Evolutionary conservation across 192 early-diverging fungal genomes (phyloP).

Genomic region (Coemansia sp.): DNA sequence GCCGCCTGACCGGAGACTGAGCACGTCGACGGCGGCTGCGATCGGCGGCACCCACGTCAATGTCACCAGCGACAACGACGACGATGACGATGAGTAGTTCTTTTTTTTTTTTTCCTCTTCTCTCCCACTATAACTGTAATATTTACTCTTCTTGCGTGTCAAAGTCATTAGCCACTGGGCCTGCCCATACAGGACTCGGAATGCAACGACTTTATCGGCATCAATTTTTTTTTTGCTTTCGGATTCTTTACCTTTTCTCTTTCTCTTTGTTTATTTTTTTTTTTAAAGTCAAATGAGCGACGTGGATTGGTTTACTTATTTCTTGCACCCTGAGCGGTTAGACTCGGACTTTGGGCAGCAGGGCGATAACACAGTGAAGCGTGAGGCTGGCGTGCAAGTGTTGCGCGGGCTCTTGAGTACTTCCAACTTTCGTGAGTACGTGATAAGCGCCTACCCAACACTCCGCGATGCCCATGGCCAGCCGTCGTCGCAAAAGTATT

Average conservation of each 20-base stretch:
- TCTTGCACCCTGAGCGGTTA: conserved; percentile 41
- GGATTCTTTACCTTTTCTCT: neutral
- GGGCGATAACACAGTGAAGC: conserved; percentile 1
- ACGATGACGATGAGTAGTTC: conserved; percentile 3
- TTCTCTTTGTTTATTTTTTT: neutral
- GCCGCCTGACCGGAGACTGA: neutral
- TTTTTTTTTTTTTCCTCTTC: neutral
- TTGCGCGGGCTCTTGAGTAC: conserved; percentile 38
- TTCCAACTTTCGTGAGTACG: conserved; percentile 40
- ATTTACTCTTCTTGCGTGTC: neutral
- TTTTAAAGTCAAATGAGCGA: conserved; percentile 10
- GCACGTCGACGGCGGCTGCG: conserved; percentile 2
- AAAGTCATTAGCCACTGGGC: neutral
- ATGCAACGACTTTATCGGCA: too few species aligned
- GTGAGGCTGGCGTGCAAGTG: conserved; percentile 21
- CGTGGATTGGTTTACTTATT: conserved; percentile 51
- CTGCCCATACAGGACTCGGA: too few species aligned
- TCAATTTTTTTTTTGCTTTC: neutral
- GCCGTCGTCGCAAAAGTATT: conserved; percentile 11
- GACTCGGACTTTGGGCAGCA: conserved; percentile 28
- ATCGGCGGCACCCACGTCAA: neutral
- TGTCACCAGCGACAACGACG: conserved; percentile 9
- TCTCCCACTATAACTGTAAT: neutral
- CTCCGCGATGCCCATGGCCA: conserved; percentile 20
- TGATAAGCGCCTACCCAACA: conserved; percentile 44